Evolutionary conservation across 768 basidiomycete species (phyloP), one percentile per base, ranked within the genome.

Genomic region (Lentinula aciculospora): DNA sequence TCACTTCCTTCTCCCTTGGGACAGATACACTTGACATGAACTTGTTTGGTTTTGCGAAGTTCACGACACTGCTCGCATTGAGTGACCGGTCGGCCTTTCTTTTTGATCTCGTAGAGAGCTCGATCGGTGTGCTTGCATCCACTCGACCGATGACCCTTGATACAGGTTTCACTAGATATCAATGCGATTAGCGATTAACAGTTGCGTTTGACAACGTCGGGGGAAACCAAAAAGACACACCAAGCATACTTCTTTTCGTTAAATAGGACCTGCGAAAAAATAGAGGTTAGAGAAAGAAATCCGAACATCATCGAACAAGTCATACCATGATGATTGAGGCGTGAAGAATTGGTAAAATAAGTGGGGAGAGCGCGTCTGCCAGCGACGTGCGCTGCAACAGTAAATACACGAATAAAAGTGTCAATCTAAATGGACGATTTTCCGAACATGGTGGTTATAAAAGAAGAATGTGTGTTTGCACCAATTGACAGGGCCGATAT

Each of bases 121-220:
- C 94, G 82, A 69, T 94, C 91, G 57, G 84, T 88, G 69, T 96
- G 94, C 67, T 84, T 86, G 74, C 94, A 96, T 28, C 85, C 81
- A 15, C 91, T 92, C n/a, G 93, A 94, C 49, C 94, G 84, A 72
- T 96, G 93, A n/a, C 93, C 94, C 74, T 94, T 94, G 72, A 94
- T 94, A 75, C 94, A 96, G 63, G 91, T 89, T 76, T 90, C 90
- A 71, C 92, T 93, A 64, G 23, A 46, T 19, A 44, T 40, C 54
- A 48, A 31, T 25, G 19, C 21, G 23, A 36, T 25, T 53, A 32
- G 25, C 9, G 34, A n/a, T 59, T 46, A 29, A 46, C 21, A 42
- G 37, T n/a, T n/a, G 54, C 57, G 39, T 23, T 55, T 48, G 19
- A 6, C 40, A 12, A 17, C 15, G 19, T 15, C 27, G n/a, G 49